Conservation (phyloP, 495 filamentous ascomycete species). For the Xylaria nigripes region DNA sequence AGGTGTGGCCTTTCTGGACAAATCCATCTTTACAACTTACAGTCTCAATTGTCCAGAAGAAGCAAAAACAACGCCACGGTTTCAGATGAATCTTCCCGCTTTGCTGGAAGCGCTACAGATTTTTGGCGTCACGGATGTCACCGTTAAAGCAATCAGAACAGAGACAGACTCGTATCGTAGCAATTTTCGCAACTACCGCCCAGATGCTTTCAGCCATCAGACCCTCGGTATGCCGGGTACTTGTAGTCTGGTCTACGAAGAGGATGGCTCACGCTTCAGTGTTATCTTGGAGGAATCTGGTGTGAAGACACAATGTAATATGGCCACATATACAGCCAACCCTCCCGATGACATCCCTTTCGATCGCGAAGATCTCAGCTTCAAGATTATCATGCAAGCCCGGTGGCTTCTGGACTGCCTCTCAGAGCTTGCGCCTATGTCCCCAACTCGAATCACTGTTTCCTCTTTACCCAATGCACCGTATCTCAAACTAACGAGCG, state of each 20-base stretch:
- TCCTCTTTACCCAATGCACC: conserved; percentile 56
- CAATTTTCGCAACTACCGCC: conserved; percentile 47
- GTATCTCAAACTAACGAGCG: conserved; percentile 64
- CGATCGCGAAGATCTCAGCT: conserved; percentile 63
- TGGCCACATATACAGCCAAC: conserved; percentile 80
- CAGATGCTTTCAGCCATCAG: conserved; percentile 67
- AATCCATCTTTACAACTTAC: conserved; percentile 79
- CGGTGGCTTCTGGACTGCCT: conserved; percentile 78
- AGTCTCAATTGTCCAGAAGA: conserved; percentile 41
- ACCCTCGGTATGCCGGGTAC: conserved; percentile 69
- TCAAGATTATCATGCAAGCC: conserved; percentile 92
- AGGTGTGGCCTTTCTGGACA: conserved; percentile 78
- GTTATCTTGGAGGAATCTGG: conserved; percentile 74
- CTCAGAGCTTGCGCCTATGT: conserved; percentile 68
- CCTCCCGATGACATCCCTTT: conserved; percentile 70
- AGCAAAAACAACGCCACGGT: conserved; percentile 40
- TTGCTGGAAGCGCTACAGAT: conserved; percentile 93
- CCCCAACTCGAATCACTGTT: conserved; percentile 52
- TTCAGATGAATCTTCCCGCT: conserved; percentile 78
- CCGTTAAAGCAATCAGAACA: conserved; percentile 43
- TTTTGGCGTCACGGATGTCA: conserved; percentile 68
- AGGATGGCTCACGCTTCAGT: conserved; percentile 64
- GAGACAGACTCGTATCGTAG: conserved; percentile 44
- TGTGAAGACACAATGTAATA: conserved; percentile 84
- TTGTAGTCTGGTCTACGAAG: conserved; percentile 70